Percentiles rank a stretch among this genome's conserved stretches.
Conservation (phyloP, 208 protist genomes). For the Leishmania braziliensis region DNA sequence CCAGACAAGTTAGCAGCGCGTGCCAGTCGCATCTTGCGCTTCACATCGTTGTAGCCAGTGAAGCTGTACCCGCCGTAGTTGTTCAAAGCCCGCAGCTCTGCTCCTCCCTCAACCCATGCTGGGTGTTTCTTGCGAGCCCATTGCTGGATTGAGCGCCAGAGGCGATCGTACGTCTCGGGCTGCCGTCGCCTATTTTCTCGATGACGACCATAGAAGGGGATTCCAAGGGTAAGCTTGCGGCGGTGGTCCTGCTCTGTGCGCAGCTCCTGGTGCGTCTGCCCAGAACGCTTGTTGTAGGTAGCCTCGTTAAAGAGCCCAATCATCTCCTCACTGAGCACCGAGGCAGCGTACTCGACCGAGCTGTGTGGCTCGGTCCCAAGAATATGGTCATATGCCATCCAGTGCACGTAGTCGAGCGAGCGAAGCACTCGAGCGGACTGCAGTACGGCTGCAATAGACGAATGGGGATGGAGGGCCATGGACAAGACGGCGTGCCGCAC, state of each 20-base stretch:
- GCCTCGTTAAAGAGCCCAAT: constrained; percentile 14
- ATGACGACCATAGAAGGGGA: constrained; percentile 66
- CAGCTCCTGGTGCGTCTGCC: neutral
- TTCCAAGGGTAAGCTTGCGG: constrained; percentile 60
- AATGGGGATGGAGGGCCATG: constrained; percentile 54
- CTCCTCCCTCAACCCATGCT: constrained; percentile 23
- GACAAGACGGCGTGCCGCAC: constrained; percentile 25
- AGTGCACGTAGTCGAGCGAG: constrained; percentile 60
- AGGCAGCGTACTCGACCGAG: constrained; percentile 37
- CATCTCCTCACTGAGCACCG: constrained; percentile 22
- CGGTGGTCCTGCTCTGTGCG: constrained; percentile 13
- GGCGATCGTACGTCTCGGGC: constrained; percentile 49
- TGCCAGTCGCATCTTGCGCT: constrained; percentile 58
- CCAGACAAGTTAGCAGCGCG: constrained; percentile 41
- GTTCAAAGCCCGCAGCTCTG: constrained; percentile 37
- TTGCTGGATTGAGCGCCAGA: constrained; percentile 40
- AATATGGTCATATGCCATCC: constrained; percentile 70
- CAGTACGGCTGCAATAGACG: constrained; percentile 26
- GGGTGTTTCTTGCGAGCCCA: constrained; percentile 39
- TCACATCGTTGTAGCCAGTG: constrained; percentile 45
- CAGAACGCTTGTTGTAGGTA: neutral
- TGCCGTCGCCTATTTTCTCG: constrained; percentile 22
- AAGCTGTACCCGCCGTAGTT: constrained; percentile 46
- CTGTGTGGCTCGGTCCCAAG: constrained; percentile 27
- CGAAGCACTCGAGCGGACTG: constrained; percentile 26